Base-by-base conservation (phyloP, 2,329 filamentous ascomycete species). In the Pestalotiopsis sp. region DNA sequence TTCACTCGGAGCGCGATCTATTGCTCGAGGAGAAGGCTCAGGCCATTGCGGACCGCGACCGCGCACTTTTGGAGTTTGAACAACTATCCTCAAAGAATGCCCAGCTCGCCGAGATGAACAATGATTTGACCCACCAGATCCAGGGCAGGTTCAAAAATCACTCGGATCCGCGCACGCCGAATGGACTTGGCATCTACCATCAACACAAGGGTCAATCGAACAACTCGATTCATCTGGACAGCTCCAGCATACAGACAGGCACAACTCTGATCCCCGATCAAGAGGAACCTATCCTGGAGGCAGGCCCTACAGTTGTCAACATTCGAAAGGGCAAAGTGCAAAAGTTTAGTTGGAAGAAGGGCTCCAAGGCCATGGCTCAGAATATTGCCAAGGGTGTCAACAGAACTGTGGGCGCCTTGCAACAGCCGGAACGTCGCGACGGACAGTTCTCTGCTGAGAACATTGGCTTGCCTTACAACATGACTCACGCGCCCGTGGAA, bases 291-390 rank as follows among this genome's bases (percentile, higher is more conserved):
- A 85, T 89, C 68, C 80, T 90, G n/a, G 87, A 90, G 71, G 86
- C 90, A 36, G 92, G 93, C 2, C 95, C 96, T n/a, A 96, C 97
- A 70, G 93, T 98, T 41, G 93, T 98, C 70, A 97, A 96, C 75
- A 97, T 98, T 71, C 91, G 94, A 75, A 98, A 98, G 83, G 94
- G 93, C 38, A 94, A 97, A 78, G 90, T 92, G 66, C 97, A 94
- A 84, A 98, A 98, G 80, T 98, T 98, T 83, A 97, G 97, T 83
- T 98, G 96, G 95, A 97, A 98, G 87, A 97, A 97, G 84, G 94
- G 94, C 52, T 93, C 93, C 52, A 95, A 97, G 81, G 95, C 93
- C 68, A 91, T 98, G 75, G 95, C 95, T 36, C 97, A 98, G 80
- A 95, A 95, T 77, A 93, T 98, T 65, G 92, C 93, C 70, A 98